Base-by-base conservation (phyloP, 176 grass and related monocot genomes). In the Musa acuminata region DNA sequence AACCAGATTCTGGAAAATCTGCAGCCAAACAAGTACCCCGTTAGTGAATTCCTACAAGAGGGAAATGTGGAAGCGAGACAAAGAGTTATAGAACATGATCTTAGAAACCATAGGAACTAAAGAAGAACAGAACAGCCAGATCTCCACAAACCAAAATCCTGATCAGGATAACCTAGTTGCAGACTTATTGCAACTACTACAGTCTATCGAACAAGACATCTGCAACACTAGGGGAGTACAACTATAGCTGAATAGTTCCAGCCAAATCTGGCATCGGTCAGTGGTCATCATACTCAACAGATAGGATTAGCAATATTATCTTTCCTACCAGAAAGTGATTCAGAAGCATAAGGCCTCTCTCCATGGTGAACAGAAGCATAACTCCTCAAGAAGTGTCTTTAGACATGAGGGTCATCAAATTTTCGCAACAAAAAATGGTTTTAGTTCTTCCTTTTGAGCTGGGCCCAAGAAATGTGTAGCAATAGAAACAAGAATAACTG, bases 1-100 rank as follows among this genome's bases (percentile, higher is more conserved):
- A 68, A 74, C 60, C 55, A 72, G 87, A 88, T 73, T 80, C 13
- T 29, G 6, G 14, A 4, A n/a, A 16, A n/a, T 20, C 29, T 20
- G 16, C 1, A 0, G 16, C 57, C 5, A 19, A 59, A 59, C 57
- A n/a, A 59, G n/a, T 20, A 59, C 57, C n/a, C n/a, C 8, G 14
- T 59, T 4, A 14, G 57, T 59, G 8, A n/a, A 59, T 16, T 59
- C n/a, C 57, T 20, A 19, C 5, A 20, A 59, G 57, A 59, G n/a
- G n/a, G 1, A 59, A 8, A 59, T 19, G 3, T n/a, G 20, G 57
- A 59, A 20, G 16, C 16, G 8, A 20, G 17, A 59, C n/a, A 20
- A 19, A n/a, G 57, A 59, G n/a, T 19, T n/a, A 8, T 59, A 59
- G 55, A 59, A 4, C 5, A 59, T 59, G 2, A 59, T n/a, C n/a